Conservation (phyloP, 345 rosid genomes). For the Camelina neglecta region DNA sequence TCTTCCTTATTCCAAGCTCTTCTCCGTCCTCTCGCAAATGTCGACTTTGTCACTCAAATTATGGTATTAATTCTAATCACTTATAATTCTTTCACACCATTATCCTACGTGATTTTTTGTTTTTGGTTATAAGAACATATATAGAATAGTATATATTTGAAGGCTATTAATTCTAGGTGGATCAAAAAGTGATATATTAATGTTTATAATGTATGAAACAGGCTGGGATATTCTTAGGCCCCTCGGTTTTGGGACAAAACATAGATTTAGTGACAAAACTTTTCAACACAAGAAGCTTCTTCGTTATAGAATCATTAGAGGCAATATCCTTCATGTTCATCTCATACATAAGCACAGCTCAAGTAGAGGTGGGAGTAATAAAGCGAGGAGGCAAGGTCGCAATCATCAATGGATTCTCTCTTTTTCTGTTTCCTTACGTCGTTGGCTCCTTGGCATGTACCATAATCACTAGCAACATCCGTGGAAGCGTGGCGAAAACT, state of each 20-base stretch:
- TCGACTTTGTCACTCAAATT: conserved; percentile 42
- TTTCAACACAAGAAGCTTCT: conserved; percentile 36
- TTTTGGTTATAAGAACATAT: neutral
- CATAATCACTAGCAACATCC: neutral
- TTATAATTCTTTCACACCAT: neutral
- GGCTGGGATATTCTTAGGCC: conserved; percentile 53
- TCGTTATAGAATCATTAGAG: conserved; percentile 36
- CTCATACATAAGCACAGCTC: conserved; percentile 42
- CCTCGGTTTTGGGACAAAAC: conserved; percentile 39
- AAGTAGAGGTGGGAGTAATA: conserved; percentile 38
- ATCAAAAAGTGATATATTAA: neutral
- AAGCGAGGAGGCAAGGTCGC: conserved; percentile 46
- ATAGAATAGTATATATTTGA: neutral
- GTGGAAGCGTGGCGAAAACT: conserved; percentile 22
- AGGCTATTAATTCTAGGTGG: neutral
- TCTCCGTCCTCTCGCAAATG: conserved; percentile 44
- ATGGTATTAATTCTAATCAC: conserved; percentile 31
- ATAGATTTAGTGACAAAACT: neutral
- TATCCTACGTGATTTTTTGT: neutral
- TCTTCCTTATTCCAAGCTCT: conserved; percentile 39
- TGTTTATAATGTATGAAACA: conserved; percentile 14
- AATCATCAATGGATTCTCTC: conserved; percentile 41
- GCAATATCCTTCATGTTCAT: conserved; percentile 40
- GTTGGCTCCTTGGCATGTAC: neutral
- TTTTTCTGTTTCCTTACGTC: conserved; percentile 36